phyloP scores from a whole-genome alignment of 2,329 filamentous ascomycete genomes.

The Hypoxylon sp. region DNA sequence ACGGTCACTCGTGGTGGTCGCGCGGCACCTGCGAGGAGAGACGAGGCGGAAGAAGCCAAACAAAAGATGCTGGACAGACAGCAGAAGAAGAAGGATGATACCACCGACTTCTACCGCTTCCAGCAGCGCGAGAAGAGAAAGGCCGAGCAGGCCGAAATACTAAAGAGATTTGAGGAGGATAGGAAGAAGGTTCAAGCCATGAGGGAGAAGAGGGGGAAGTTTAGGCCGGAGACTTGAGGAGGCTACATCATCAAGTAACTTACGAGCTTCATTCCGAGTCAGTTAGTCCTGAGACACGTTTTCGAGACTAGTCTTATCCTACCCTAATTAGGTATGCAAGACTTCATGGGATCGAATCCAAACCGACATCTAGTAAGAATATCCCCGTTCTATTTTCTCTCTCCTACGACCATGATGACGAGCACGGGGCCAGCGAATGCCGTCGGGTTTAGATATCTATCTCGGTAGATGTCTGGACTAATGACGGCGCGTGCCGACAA shows the following conservation, averaged over 20 bases:
- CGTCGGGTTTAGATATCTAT: constrained; percentile 42
- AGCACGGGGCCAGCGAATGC: constrained; percentile 62
- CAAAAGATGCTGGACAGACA: constrained; percentile 70
- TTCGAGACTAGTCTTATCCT: not conserved
- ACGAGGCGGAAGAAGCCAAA: constrained; percentile 70
- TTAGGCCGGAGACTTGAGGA: constrained; percentile 60
- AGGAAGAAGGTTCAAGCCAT: constrained; percentile 74
- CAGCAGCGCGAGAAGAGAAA: constrained; percentile 83
- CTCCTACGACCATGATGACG: constrained; percentile 63
- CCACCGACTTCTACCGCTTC: constrained; percentile 83
- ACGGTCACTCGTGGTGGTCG: constrained; percentile 85
- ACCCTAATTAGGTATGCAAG: too few relatives aligned
- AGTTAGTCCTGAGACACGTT: not conserved
- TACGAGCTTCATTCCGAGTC: too few relatives aligned
- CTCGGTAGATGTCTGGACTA: constrained; percentile 23
- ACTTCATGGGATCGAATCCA: too few relatives aligned
- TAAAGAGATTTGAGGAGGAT: constrained; percentile 80
- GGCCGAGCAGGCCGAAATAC: constrained; percentile 72
- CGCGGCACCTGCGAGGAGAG: constrained; percentile 75
- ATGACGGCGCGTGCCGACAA: constrained; percentile 61
- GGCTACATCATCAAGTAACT: too few relatives aligned
- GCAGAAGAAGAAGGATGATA: constrained; percentile 68
- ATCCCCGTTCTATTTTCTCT: too few relatives aligned
- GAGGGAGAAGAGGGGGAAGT: constrained; percentile 71
- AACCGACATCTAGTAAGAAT: too few relatives aligned